A percentile compares a stretch with the other conserved stretches of the same genome.
Conservation (phyloP, 2,329 filamentous ascomycete genomes). For the Aspergillus alliaceus region DNA sequence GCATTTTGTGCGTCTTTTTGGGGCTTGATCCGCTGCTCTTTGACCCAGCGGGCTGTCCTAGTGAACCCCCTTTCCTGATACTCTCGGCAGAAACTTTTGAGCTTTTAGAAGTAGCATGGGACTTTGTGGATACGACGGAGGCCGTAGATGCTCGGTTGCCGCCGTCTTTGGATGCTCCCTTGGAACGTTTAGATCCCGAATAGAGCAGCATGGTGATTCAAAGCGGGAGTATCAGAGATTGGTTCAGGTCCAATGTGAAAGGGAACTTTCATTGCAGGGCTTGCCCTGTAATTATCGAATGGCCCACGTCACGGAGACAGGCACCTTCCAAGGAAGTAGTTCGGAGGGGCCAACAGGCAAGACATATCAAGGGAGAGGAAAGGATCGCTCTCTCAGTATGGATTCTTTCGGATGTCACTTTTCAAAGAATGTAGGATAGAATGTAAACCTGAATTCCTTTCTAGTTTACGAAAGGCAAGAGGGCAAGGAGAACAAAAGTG, state of each 20-base stretch:
- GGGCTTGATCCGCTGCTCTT: constrained; percentile 15
- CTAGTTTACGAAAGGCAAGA: background rate
- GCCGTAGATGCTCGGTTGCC: constrained; percentile 26
- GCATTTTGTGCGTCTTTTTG: constrained; percentile 16
- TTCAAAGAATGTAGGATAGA: constrained; percentile 20
- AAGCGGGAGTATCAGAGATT: constrained; percentile 9
- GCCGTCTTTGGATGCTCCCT: constrained; percentile 30
- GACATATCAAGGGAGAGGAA: constrained; percentile 20
- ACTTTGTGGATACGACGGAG: constrained; percentile 20
- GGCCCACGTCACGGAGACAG: constrained; percentile 12
- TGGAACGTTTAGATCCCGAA: constrained; percentile 23
- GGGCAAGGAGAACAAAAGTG: background rate
- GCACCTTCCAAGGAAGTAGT: constrained; percentile 1
- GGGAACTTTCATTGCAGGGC: constrained; percentile 6
- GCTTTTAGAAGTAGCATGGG: constrained; percentile 20
- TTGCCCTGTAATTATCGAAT: constrained; percentile 4
- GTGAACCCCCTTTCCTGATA: constrained; percentile 13
- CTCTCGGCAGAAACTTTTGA: constrained; percentile 20
- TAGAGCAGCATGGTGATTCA: constrained; percentile 32
- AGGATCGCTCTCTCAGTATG: constrained; percentile 4
- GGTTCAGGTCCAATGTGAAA: background rate
- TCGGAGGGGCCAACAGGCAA: constrained; percentile 10
- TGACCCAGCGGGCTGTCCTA: constrained; percentile 10
- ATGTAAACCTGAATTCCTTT: constrained; percentile 5
- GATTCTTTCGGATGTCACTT: constrained; percentile 5